Evolutionary conservation across 257 asterid genomes (phyloP).

Genomic region (Fraxinus quadrangulata): DNA sequence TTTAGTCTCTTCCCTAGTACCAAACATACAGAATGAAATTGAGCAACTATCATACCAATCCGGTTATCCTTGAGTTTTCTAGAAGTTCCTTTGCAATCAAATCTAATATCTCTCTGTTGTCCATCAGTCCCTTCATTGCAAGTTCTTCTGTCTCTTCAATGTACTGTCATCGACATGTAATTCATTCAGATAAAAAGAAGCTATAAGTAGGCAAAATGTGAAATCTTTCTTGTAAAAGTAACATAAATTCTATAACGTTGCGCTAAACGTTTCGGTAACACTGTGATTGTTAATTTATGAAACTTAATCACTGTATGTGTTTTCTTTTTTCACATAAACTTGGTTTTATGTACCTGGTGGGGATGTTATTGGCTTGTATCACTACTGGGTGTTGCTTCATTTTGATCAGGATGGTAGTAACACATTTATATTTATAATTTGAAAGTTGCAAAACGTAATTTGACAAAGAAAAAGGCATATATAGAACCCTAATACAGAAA

Average conservation of each 20-base stretch:
- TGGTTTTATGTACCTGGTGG: background rate
- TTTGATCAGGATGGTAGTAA: conserved; percentile 1
- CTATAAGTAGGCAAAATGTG: conserved; percentile 11
- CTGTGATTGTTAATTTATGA: conserved; percentile 5
- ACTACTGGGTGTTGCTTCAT: background rate
- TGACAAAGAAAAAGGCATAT: background rate
- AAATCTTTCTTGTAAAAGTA: conserved; percentile 9
- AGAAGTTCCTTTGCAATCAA: conserved; percentile 64
- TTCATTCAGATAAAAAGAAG: conserved; percentile 14
- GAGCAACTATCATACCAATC: conserved; percentile 56
- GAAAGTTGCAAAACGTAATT: background rate
- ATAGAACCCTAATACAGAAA: background rate
- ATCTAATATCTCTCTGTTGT: conserved; percentile 78
- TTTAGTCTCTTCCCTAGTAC: background rate
- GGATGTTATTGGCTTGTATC: conserved; percentile 1
- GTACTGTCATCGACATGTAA: conserved; percentile 55
- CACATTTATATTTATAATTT: background rate
- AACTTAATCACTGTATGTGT: background rate
- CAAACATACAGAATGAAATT: conserved; percentile 1
- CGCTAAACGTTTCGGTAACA: background rate
- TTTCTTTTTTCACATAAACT: background rate
- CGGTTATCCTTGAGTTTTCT: conserved; percentile 83
- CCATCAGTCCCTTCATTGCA: conserved; percentile 86
- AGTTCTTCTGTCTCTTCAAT: conserved; percentile 92
- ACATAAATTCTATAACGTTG: background rate